These are phyloP conservation scores for Fusarium neocosmosporiellum DNA, from an alignment of 2,329 filamentous ascomycete species.

Conservation along the genomic window DNA sequence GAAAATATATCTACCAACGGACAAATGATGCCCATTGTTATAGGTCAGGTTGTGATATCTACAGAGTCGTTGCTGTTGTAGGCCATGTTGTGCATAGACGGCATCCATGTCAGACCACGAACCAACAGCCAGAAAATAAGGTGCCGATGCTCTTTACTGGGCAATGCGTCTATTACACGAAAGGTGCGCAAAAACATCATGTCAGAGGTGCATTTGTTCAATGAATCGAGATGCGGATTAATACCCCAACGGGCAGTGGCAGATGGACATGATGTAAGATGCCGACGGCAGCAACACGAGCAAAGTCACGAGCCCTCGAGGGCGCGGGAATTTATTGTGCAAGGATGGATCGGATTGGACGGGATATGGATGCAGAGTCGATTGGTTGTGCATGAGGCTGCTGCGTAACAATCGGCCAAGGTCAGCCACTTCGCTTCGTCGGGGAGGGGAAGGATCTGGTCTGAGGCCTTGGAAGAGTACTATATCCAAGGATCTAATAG, in stretches of 20 bases:
- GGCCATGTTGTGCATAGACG: background rate
- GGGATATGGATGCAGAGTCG: background rate
- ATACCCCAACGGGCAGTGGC: background rate
- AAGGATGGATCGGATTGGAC: background rate
- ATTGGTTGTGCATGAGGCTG: slow-evolving; percentile 3
- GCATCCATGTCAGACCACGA: background rate
- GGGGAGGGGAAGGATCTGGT: background rate
- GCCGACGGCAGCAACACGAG: background rate
- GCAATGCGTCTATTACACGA: background rate
- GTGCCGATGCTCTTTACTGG: background rate
- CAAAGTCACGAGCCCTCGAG: background rate
- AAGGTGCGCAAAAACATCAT: background rate
- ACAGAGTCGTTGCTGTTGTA: background rate
- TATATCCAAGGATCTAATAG: background rate
- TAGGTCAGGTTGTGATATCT: slow-evolving; percentile 1
- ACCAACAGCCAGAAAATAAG: background rate
- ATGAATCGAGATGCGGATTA: background rate
- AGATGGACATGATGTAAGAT: background rate
- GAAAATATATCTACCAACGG: background rate
- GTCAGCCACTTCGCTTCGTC: slow-evolving; percentile 23
- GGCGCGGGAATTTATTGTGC: background rate
- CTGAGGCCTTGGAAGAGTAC: background rate
- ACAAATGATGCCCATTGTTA: background rate
- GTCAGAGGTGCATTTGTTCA: background rate
- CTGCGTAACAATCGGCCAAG: slow-evolving; percentile 1